phyloP scores from a whole-genome alignment of 2,329 filamentous ascomycete genomes.

The Blastomyces percursus region DNA sequence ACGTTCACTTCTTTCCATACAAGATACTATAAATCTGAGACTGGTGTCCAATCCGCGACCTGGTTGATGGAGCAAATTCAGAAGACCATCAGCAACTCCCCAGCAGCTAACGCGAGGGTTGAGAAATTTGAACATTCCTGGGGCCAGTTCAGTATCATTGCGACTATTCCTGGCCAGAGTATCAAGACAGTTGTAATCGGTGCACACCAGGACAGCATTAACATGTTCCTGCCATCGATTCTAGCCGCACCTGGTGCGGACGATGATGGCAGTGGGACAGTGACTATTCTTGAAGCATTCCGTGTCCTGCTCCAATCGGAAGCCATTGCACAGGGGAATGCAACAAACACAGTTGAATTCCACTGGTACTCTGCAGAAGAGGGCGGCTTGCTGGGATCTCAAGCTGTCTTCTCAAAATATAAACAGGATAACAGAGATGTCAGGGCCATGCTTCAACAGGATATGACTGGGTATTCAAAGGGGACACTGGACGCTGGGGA shows the following conservation, averaged over 20 bases:
- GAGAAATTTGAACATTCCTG: constrained; percentile 70
- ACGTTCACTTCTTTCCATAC: constrained; percentile 52
- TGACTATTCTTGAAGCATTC: constrained; percentile 88
- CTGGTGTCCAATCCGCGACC: constrained; percentile 70
- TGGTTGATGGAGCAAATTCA: constrained; percentile 74
- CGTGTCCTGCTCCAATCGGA: constrained; percentile 65
- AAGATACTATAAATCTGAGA: constrained; percentile 48
- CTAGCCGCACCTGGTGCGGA: constrained; percentile 86
- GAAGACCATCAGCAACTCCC: constrained; percentile 57
- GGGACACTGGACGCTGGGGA: constrained; percentile 72
- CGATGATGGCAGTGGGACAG: constrained; percentile 84
- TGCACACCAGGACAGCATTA: constrained; percentile 91
- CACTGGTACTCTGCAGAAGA: constrained; percentile 94
- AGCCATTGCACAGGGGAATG: constrained; percentile 58
- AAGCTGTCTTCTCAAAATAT: constrained; percentile 79
- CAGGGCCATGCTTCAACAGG: constrained; percentile 96
- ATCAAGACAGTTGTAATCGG: constrained; percentile 81
- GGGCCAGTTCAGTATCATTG: constrained; percentile 85
- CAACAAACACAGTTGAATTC: constrained; percentile 82
- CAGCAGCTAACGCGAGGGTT: constrained; percentile 58
- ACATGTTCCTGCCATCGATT: constrained; percentile 75
- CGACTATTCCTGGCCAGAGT: constrained; percentile 74
- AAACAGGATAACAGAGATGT: constrained; percentile 61
- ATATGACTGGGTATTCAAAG: constrained; percentile 88
- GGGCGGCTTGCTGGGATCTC: constrained; percentile 73